Conservation (phyloP, 176 grass and related monocot species). For the Phyllostachys edulis region DNA sequence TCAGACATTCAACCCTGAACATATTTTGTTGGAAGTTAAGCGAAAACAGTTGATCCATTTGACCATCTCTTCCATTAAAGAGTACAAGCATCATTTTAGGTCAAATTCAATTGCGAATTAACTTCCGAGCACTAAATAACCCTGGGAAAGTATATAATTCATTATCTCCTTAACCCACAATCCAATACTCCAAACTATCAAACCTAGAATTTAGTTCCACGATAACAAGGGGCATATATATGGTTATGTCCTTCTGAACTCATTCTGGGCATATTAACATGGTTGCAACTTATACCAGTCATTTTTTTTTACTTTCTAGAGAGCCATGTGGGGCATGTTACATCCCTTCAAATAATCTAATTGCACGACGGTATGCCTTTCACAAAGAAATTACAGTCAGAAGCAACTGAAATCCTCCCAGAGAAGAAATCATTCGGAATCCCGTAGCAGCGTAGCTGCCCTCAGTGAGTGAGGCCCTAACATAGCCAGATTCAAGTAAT, state of each 20-base stretch:
- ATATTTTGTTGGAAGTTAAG: neutral
- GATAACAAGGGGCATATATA: neutral
- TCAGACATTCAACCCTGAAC: neutral
- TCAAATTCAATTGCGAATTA: conserved; percentile 18
- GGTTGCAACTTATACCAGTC: neutral
- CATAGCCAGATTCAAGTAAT: neutral
- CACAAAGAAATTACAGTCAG: neutral
- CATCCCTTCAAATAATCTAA: neutral
- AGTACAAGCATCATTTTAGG: conserved; percentile 12
- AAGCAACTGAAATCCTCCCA: neutral
- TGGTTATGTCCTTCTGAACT: neutral
- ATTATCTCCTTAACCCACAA: conserved; percentile 1
- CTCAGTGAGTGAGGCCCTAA: neutral
- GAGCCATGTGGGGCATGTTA: neutral
- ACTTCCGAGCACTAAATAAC: neutral
- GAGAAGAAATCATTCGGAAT: neutral
- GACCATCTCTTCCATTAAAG: conserved; percentile 5
- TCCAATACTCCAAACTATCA: neutral
- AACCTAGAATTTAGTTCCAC: neutral
- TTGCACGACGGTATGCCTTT: neutral
- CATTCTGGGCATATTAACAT: neutral
- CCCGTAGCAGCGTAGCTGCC: neutral
- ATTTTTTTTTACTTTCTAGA: neutral
- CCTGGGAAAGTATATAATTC: neutral
- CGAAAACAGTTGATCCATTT: neutral